Conservation (phyloP, 176 grass and related monocot species). For the Hyparrhenia diplandra region DNA sequence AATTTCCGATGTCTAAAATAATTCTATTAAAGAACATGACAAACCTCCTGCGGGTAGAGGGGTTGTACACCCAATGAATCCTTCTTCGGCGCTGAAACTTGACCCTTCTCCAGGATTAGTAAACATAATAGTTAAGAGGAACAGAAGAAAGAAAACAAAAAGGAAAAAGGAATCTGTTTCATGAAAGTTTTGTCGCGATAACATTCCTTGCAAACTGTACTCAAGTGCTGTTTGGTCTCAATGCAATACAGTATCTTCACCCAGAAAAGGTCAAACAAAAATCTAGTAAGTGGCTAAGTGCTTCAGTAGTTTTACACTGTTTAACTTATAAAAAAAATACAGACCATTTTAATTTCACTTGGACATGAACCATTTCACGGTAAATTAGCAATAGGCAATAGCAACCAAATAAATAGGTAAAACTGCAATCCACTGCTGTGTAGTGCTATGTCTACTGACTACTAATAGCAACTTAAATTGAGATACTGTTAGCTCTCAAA, state of each 20-base stretch:
- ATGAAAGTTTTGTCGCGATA: background rate
- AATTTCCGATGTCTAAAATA: background rate
- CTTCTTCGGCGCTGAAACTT: constrained; percentile 46
- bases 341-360: background rate
- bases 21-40: background rate
- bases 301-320: background rate
- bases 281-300: background rate
- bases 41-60: constrained; percentile 70
- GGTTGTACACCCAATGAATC: constrained; percentile 38
- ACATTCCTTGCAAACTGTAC: background rate
- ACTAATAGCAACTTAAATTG: constrained; percentile 2
- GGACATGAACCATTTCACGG: background rate
- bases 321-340: background rate
- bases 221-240: background rate
- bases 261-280: constrained; percentile 11
- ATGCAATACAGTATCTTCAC: background rate
- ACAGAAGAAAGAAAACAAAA: constrained; percentile 8
- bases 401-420: background rate
- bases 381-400: background rate
- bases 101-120: constrained; percentile 70
- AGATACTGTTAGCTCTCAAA: background rate
- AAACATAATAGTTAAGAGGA: constrained; percentile 44
- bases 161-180: background rate
- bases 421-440: background rate
- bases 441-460: background rate